These are phyloP conservation scores for Cystobasidium sp. DNA, from an alignment of 1,284 basidiomycete species.

Conservation along the genomic window DNA sequence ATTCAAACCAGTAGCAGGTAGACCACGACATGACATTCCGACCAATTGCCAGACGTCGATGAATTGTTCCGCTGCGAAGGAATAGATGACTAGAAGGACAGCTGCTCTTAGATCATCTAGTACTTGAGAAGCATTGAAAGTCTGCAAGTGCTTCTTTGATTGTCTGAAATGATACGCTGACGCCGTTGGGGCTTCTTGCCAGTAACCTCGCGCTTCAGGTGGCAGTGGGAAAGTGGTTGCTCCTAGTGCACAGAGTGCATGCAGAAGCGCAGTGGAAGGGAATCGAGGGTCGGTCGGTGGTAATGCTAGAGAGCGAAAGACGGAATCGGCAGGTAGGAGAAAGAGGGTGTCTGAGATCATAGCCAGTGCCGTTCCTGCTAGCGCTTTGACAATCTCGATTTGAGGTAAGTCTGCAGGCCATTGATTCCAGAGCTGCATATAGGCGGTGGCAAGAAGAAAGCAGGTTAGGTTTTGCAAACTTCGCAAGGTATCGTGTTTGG, in stretches of 20 bases:
- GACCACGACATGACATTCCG: conserved; percentile 15
- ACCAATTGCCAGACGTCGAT: conserved; percentile 41
- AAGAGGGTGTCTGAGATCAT: conserved; percentile 28
- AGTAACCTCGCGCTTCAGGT: conserved; percentile 19
- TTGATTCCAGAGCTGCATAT: conserved; percentile 21
- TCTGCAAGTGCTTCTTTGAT: conserved; percentile 23
- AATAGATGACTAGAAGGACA: conserved; percentile 27
- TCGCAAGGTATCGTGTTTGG: no score
- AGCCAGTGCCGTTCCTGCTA: conserved; percentile 25
- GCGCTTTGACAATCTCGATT: conserved; percentile 26
- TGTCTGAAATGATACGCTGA: conserved; percentile 34
- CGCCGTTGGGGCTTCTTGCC: conserved; percentile 11
- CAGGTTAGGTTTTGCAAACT: background rate
- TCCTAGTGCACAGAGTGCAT: conserved; percentile 34
- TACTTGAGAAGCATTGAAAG: conserved; percentile 11
- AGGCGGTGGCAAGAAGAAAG: background rate
- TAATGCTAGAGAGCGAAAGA: conserved; percentile 32
- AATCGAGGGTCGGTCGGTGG: conserved; percentile 39
- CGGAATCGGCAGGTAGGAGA: conserved; percentile 24
- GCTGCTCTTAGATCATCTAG: conserved; percentile 32
- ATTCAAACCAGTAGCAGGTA: conserved; percentile 33
- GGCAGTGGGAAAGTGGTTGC: conserved; percentile 15
- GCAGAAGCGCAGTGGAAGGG: conserved; percentile 26
- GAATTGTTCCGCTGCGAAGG: conserved; percentile 38
- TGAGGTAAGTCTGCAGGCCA: conserved; percentile 36